These are phyloP conservation scores for Aureobasidium leucospermi DNA, from an alignment of 2,329 filamentous ascomycete genomes.

Conservation along the genomic window DNA sequence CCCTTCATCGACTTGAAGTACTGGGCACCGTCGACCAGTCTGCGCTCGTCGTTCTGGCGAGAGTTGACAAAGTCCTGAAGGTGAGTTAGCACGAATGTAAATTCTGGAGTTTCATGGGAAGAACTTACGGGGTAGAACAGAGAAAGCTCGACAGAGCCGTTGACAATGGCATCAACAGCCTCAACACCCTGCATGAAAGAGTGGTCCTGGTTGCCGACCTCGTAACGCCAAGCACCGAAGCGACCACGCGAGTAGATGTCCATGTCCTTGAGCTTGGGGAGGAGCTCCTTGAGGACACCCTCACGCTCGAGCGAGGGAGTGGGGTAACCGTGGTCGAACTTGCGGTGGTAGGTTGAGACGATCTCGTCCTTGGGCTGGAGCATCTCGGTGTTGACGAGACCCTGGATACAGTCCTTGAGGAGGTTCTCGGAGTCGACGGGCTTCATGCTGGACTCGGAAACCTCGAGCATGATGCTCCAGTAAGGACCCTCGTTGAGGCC, in stretches of 20 bases:
- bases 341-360: constrained; percentile 94
- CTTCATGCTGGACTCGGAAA: constrained; percentile 94
- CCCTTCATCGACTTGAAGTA: constrained; percentile 42
- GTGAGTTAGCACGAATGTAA: neutral
- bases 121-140: constrained; percentile 72
- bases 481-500: constrained; percentile 83
- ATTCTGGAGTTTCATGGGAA: constrained; percentile 32
- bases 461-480: constrained; percentile 99
- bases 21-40: constrained; percentile 56
- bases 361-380: constrained; percentile 86
- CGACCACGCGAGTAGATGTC: constrained; percentile 93
- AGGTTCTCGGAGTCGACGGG: constrained; percentile 80
- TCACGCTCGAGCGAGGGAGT: constrained; percentile 93
- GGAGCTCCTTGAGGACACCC: constrained; percentile 82
- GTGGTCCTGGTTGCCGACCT: constrained; percentile 95
- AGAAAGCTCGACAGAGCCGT: constrained; percentile 82
- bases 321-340: constrained; percentile 97
- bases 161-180: constrained; percentile 88
- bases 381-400: constrained; percentile 97
- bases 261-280: constrained; percentile 84
- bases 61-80: constrained; percentile 65
- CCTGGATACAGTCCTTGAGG: constrained; percentile 86
- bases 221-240: constrained; percentile 97
- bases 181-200: constrained; percentile 96
- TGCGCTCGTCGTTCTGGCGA: constrained; percentile 59